Evolutionary conservation across 345 rosid genomes (phyloP), one percentile per base, ranked within the genome.

Genomic region (Brassica rapa): DNA sequence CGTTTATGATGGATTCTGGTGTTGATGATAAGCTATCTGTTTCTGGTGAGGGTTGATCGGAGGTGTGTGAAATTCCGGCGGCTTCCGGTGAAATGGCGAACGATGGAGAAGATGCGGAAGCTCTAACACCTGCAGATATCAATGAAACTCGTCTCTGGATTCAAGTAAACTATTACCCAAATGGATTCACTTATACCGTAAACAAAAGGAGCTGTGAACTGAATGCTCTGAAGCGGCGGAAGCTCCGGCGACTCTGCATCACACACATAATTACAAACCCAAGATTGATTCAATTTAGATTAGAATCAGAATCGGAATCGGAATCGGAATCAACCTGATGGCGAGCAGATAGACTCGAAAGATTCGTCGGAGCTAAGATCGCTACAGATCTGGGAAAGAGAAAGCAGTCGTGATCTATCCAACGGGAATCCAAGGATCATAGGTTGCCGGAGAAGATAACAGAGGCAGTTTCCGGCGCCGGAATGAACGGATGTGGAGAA

Each of bases 401-500:
- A 87, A 78, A 74, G 29, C 57, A 91, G 41, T 80, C 89, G 85
- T 29, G 91, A 78, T 77, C 76, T 39, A 80, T 90, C 88, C 81
- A 92, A 75, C 21, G 96, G 94, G 80, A 94, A 94, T 33, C 97
- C 93, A 66, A 91, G 86, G 80, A 91, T 82, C 65, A 68, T 71
- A 46, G 96, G 92, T 81, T 87, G 83, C 72, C 76, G 87, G 80
- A 88, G 66, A 19, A 89, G 88, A 87, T 88, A 89, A 64, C 94
- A 90, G 89, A 88, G 86, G 78, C 97, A 94, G 83, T 71, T 74
- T 33, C 88, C 85, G 59, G 77, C 69, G 30, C 67, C 67, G 14
- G 92, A 73, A 12, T 70, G 56, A 72, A 88, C 68, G 24, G 83
- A 77, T 1, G 84, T 77, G 15, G 86, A 62, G 81, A 86, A 83